Evolutionary conservation across 192 early-diverging fungal genomes (phyloP).

Genomic region (Allomyces macrogynus): DNA sequence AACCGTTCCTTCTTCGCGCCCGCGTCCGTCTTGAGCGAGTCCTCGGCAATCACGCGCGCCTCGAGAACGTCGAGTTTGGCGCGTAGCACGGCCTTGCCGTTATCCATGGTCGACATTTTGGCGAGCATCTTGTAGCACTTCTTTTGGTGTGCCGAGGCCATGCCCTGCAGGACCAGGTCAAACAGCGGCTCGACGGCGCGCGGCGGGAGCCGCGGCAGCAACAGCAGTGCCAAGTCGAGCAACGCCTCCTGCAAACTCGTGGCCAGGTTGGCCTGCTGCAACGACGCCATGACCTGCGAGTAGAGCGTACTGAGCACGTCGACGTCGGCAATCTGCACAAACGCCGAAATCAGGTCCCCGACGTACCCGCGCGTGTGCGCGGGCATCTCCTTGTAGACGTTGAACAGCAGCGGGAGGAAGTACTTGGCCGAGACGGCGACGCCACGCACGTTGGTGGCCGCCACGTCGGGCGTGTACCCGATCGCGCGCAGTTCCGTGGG

Average conservation of each 20-base stretch:
- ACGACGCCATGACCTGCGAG: background rate
- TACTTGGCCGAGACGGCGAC: background rate
- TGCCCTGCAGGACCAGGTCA: background rate
- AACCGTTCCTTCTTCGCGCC: conserved; percentile 63
- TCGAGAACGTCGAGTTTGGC: background rate
- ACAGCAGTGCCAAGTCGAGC: background rate
- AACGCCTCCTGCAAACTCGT: background rate
- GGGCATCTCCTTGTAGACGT: background rate
- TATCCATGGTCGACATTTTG: background rate
- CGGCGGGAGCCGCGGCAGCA: background rate
- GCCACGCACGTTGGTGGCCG: background rate
- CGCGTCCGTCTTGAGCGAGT: background rate
- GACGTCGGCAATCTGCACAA: background rate
- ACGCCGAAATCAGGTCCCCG: background rate
- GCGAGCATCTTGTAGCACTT: background rate
- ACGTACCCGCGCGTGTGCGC: background rate
- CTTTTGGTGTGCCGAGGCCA: background rate
- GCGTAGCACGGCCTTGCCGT: background rate
- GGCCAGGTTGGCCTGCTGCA: background rate
- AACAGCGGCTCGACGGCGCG: background rate
- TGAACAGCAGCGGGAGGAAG: background rate
- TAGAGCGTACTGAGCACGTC: background rate
- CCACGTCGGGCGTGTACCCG: background rate
- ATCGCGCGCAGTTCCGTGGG: background rate
- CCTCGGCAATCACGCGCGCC: background rate